Evolutionary conservation across 2,329 filamentous ascomycete species (phyloP), one percentile per base, ranked within the genome.

Genomic region (Alternaria sp.): DNA sequence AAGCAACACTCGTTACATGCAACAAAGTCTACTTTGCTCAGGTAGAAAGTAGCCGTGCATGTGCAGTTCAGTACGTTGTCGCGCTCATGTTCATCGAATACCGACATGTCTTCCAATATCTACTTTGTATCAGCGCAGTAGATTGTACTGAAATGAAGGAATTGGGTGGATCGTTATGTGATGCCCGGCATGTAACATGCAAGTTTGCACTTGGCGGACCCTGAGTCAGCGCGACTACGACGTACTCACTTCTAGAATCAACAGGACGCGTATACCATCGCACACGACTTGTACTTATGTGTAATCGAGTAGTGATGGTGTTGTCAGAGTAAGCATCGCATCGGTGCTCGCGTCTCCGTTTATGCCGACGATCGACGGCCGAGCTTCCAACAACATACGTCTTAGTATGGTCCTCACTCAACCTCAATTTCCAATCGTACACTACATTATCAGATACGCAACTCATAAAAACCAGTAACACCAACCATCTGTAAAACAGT

Each of bases 321-420:
- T 52, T 44, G 54, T 43, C 49, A 48, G 18, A 22, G 26, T 51
- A 18, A 59, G 60, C 47, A n/a, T 48, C 22, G 18, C 48, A 30
- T 62, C 60, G 57, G 57, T n/a, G 20, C 16, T 52, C 22, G 26
- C 20, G 14, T n/a, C 28, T 51, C 57, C 47, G 51, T 49, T n/a
- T 8, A 18, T 46, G n/a, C 60, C 60, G 52, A 48, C 32, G 57
- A 63, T 63, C 58, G 48, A 26, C 57, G 30, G 14, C 18, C 47
- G 57, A 46, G 6, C 30, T 63, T 51, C 46, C 51, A 30, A 11
- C 28, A 46, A 16, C 46, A n/a, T 36, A 12, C 14, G 30, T 36
- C 16, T 38, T 30, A 16, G 5, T n/a, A 6, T 20, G 22, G 12
- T 59, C 22, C 24, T 30, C 20, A n/a, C 30, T 20, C 52, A 26